Base-by-base conservation (phyloP, 257 asterid genomes). In the Gardenia jasminoides region DNA sequence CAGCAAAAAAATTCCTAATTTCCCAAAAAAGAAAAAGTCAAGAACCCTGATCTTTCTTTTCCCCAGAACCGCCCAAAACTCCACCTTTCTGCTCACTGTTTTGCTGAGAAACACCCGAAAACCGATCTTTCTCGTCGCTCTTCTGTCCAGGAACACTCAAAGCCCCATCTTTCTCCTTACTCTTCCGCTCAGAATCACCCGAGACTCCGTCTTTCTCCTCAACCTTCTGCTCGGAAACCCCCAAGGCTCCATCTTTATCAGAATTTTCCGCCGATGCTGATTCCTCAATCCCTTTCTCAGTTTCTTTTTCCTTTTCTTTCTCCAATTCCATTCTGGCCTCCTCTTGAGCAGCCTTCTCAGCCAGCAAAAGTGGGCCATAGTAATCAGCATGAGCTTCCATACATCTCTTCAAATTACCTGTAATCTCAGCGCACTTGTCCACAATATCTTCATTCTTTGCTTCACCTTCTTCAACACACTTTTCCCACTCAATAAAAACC, bases 301-400 rank as follows among this genome's bases (percentile, higher is more conserved):
- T 50, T 39, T 77, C 80, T 77, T 85, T 82, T 81, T 82, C 88
- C 76, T 85, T 83, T 80, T 82, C 88, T 44, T 86, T 79, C 80
- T 86, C 93, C 84, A 86, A 75, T 56, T 85, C 88, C 84, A 84
- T 89, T 50, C 30, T 76, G 20, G 87, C 92, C 78, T 87, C 93
- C 71, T 84, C 94, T 72, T 88, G 88, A 0, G 91, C 91, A 10
- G 86, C 90, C 80, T 88, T 88, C 84, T 90, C 95, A 11, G 94
- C 97, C 81, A 78, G 80, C 89, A 93, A 79, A 66, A 93, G 79
- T 0, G 97, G 97, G 0, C 85, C 92, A 68, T 92, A 93, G 56
- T 93, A 89, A 71, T 92, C 97, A 24, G 90, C 76, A 80, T 93
- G 89, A 47, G 82, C 95, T 76, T 92, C 93, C 98, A 93, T 92